Percentiles rank a stretch among this genome's conserved stretches.
Conservation (phyloP, 805 yeast species). For the Saccharomycopsis sp. region DNA sequence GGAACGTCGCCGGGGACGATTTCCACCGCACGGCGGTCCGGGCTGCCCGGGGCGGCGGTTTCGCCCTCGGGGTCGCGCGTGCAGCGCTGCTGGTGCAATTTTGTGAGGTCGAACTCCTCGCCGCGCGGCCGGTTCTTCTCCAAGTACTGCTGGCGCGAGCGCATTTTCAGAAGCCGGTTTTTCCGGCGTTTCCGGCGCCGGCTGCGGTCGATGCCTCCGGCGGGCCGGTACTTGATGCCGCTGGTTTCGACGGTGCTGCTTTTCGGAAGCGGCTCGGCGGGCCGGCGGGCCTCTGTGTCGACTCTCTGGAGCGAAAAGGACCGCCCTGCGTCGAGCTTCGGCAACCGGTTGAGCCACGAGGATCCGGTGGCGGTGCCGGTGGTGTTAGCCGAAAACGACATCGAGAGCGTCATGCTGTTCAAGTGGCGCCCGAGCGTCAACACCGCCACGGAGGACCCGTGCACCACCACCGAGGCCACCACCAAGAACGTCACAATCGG, state of each 20-base stretch:
- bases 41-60: neutral
- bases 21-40: neutral
- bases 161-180: conserved; percentile 18
- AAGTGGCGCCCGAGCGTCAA: conserved; percentile 73
- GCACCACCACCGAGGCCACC: conserved; percentile 76
- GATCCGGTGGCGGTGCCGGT: conserved; percentile 47
- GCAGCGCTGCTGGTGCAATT: conserved; percentile 10
- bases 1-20: conserved; percentile 21
- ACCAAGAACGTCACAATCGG: conserved; percentile 77
- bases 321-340: conserved; percentile 59
- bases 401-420: conserved; percentile 87
- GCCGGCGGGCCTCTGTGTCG: conserved; percentile 51
- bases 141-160: conserved; percentile 20
- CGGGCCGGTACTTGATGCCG: conserved; percentile 60
- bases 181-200: conserved; percentile 30
- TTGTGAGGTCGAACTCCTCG: conserved; percentile 17
- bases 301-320: conserved; percentile 77
- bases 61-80: neutral
- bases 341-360: conserved; percentile 81
- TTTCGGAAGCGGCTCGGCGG: neutral
- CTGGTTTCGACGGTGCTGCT: conserved; percentile 42
- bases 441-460: conserved; percentile 86
- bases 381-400: conserved; percentile 73
- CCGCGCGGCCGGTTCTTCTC: conserved; percentile 17
- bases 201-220: conserved; percentile 65